Evolutionary conservation across 2,329 filamentous ascomycete species (phyloP), one percentile per base, ranked within the genome.

Genomic region (Pezicula neosporulosa): DNA sequence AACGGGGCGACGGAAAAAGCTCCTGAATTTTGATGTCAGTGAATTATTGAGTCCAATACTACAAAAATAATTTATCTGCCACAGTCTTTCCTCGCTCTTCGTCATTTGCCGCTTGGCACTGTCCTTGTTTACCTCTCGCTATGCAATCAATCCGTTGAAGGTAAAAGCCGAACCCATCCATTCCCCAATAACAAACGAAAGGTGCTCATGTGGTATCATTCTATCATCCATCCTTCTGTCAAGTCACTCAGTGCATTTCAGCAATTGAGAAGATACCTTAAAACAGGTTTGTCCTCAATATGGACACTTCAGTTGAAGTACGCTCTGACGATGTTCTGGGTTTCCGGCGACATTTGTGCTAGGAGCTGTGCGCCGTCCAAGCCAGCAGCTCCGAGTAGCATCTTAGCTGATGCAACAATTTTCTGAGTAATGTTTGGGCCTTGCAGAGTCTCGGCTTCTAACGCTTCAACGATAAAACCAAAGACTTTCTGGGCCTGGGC

Each of bases 361-460:
- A 96, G 77, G 47, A 96, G 76, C 59, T 88, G 86, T 54, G 84
- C 83, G 2, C 89, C 84, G 63, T 96, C 88, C 44, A 94, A 75
- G 48, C 83, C 85, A 5, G 90, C 86, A 28, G 81, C 80, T 54
- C 84, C 79, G 38, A 96, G 80, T 47, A 99, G 78, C 48, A 82
- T 74, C 73, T 96, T 96, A 35, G 89, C 89, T 2, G 90, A 85
- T 42, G 77, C 77, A 30, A 90, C 89, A 51, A 96, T 87, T 55
- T 87, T 84, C 18, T 44, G 19, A 55, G 77, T 81, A 24, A 89
- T 90, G 18, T 88, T 91, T 65, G 91, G 84, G 18, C 92, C 92
- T 65, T 92, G 89, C 38, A 99, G 77, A 16, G 92, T 93, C 66
- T 96, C 90, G 6, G 90, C 87, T 66, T 97, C 93, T 13, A 99